Evolutionary conservation across 2,329 filamentous ascomycete genomes (phyloP), one percentile per base, ranked within the genome.

Genomic region (Diaporthe longicolla): DNA sequence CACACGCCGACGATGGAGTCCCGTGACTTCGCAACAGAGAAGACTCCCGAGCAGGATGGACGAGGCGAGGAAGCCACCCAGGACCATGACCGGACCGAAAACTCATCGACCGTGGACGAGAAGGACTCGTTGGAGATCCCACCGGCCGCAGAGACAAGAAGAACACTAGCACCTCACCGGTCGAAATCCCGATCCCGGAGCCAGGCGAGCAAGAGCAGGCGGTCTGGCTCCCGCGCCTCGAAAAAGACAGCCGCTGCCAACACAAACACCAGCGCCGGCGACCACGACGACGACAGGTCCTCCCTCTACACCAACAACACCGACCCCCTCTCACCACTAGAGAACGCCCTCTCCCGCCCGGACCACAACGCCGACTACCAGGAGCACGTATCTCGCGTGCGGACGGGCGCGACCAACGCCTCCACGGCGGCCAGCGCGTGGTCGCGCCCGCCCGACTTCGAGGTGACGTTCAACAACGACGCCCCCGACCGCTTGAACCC

Each of bases 391-490:
- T 79, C 81, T 7, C 83, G 79, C 32, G 78, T 79, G 10, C 80
- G 81, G 72, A 87, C 85, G 5, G 78, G 80, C 10, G 72, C 63
- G 7, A 75, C 74, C 15, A 61, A 26, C 15, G 40, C 37, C 37
- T 40, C 83, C 19, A 86, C 83, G 65, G 74, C 84, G 21, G 80
- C 81, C 32, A 85, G 83, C 71, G 77, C 81, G 2, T 82, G 82
- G 24, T 84, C 84, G 11, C 81, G 84, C 2, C 81, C 82, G 9
- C 86, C 89, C 9, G 88, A 89, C 35, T 95, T 89, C 79, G 93
- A 95, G 82, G 87, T 95, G 40, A 89, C 92, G 75, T 94, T 93
- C 80, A 88, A 88, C 8, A 87, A 87, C 0, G 83, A 89, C 74
- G 1, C 15, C 29, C 4, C 21, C 35, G 37, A 92, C 93, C 78